A percentile compares a stretch with the other conserved stretches of the same genome.
Conservation (phyloP, 257 asterid genomes). For the Rhazya stricta region DNA sequence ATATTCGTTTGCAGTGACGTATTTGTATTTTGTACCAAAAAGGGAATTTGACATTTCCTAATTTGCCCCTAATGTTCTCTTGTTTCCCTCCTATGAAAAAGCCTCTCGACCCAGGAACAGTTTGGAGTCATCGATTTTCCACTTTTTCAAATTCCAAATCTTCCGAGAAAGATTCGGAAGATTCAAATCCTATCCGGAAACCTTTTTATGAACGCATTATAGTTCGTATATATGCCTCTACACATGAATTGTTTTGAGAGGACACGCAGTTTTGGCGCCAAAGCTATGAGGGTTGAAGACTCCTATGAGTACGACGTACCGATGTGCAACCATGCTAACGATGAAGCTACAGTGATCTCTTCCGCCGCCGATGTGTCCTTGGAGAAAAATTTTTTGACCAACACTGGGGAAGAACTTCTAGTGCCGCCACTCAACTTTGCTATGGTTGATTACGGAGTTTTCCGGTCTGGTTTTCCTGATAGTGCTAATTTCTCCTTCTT, state of each 20-base stretch:
- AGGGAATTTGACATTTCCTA: not conserved
- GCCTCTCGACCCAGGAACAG: not conserved
- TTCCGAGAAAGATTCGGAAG: not conserved
- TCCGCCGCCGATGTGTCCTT: constrained; percentile 13
- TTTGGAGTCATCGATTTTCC: not conserved
- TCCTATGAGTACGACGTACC: constrained; percentile 26
- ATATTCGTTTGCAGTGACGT: no score
- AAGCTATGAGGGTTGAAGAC: constrained; percentile 38
- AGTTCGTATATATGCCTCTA: not conserved
- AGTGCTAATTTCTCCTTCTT: constrained; percentile 60
- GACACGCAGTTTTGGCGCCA: constrained; percentile 28
- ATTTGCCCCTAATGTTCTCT: not conserved
- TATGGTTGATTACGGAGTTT: constrained; percentile 86
- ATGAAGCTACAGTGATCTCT: constrained; percentile 3
- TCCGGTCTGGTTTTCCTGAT: constrained; percentile 90
- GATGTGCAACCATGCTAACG: constrained; percentile 33
- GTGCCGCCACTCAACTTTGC: constrained; percentile 84
- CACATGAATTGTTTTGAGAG: not conserved
- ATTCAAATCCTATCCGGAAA: not conserved
- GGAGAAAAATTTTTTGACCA: constrained; percentile 17
- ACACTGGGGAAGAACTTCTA: constrained; percentile 33
- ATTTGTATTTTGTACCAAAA: not conserved
- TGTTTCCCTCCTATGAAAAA: not conserved
- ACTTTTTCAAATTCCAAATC: not conserved
- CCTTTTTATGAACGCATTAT: not conserved